Evolutionary conservation across 805 yeast species (phyloP).

Genomic region (Lipomyces spencermartinsiae): DNA sequence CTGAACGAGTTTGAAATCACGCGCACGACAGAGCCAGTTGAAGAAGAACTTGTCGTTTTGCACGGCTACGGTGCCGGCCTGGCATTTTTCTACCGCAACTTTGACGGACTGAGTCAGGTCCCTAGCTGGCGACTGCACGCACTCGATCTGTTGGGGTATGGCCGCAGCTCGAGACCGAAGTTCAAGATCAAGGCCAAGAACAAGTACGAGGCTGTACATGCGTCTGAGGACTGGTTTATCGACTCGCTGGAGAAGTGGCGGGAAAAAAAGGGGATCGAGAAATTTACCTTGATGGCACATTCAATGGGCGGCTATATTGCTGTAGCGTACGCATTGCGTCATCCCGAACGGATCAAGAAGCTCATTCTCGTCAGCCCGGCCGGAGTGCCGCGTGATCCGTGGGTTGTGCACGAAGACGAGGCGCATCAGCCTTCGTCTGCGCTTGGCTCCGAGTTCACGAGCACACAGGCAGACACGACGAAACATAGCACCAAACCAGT

Average conservation of each 20-base stretch:
- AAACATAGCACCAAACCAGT: slow-evolving; percentile 26
- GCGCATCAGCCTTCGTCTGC: slow-evolving; percentile 13
- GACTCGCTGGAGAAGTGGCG: slow-evolving; percentile 74
- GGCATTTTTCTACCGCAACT: slow-evolving; percentile 78
- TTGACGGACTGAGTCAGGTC: slow-evolving; percentile 53
- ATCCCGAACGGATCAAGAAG: slow-evolving; percentile 67
- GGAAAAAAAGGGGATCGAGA: slow-evolving; percentile 53
- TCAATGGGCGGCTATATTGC: slow-evolving; percentile 91
- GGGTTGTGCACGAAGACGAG: slow-evolving; percentile 28
- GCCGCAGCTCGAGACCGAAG: slow-evolving; percentile 81
- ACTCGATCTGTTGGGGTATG: slow-evolving; percentile 88
- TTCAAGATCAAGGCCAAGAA: slow-evolving; percentile 50
- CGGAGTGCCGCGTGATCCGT: slow-evolving; percentile 60
- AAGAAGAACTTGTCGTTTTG: slow-evolving; percentile 67
- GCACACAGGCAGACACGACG: slow-evolving; percentile 29
- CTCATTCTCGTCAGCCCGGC: slow-evolving; percentile 89
- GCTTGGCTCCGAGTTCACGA: slow-evolving; percentile 26
- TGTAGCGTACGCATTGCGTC: slow-evolving; percentile 66
- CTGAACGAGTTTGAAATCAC: slow-evolving; percentile 78
- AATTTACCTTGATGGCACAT: slow-evolving; percentile 75
- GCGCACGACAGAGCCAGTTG: slow-evolving; percentile 38
- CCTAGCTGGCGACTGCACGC: slow-evolving; percentile 78
- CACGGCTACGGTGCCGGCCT: slow-evolving; percentile 96
- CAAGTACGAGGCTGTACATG: slow-evolving; percentile 50
- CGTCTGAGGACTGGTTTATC: slow-evolving; percentile 68